Conservation (phyloP, 495 filamentous ascomycete species). For the Hypoxylon perforatum region DNA sequence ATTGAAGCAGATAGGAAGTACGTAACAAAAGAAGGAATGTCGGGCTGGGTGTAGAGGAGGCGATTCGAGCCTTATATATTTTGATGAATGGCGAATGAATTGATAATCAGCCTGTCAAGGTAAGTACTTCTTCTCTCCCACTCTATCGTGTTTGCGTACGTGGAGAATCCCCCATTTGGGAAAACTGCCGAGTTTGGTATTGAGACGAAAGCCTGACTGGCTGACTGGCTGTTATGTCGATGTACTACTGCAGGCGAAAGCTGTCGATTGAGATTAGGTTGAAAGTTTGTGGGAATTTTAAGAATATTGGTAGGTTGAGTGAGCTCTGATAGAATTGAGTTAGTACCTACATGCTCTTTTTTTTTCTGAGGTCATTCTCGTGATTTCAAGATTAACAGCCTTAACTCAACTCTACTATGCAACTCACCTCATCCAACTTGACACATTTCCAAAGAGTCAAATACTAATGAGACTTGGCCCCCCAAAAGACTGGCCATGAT, state of each 20-base stretch:
- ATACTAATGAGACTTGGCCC: too few species aligned
- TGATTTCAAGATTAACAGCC: too few species aligned
- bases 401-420: too few species aligned
- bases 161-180: constrained; percentile 11
- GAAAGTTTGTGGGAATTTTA: not conserved
- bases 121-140: not conserved
- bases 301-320: not conserved
- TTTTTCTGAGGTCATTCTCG: too few species aligned
- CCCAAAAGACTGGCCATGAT: too few species aligned
- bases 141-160: not conserved
- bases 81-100: too few species aligned
- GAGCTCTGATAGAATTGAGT: not conserved
- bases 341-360: not conserved
- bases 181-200: constrained; percentile 36
- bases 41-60: not conserved
- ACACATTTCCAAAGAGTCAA: too few species aligned
- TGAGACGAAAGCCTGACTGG: constrained; percentile 28
- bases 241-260: not conserved
- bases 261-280: not conserved
- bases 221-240: constrained; percentile 22
- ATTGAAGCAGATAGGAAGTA: not conserved
- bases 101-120: too few species aligned
- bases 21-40: constrained; percentile 2
- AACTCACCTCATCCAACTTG: too few species aligned
- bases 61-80: too few species aligned